A percentile compares a stretch with the other conserved stretches of the same genome.
phyloP scores from a whole-genome alignment of 345 rosid genomes.

The Passiflora organensis region DNA sequence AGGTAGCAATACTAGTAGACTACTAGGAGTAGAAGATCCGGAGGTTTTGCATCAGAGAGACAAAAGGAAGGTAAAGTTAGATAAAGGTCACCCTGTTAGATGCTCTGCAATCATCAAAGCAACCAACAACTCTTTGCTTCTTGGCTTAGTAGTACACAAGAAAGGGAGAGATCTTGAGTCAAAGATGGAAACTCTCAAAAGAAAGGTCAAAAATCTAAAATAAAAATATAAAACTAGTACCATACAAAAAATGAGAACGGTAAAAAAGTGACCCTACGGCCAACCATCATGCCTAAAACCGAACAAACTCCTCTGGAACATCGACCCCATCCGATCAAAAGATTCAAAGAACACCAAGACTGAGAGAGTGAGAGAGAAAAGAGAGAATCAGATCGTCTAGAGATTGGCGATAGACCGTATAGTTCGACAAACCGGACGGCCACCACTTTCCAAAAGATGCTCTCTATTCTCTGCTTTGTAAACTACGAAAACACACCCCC shows the following conservation, averaged over 20 bases:
- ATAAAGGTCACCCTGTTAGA: conserved; percentile 38
- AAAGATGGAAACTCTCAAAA: conserved; percentile 37
- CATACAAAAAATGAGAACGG: neutral
- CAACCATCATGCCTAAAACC: conserved; percentile 20
- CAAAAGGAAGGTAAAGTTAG: conserved; percentile 16
- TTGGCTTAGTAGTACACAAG: conserved; percentile 25
- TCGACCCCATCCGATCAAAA: conserved; percentile 39
- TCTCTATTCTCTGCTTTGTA: conserved; percentile 49
- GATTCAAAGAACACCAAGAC: conserved; percentile 35
- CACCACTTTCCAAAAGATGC: conserved; percentile 92
- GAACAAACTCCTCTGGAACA: conserved; percentile 29
- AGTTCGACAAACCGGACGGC: conserved; percentile 67
- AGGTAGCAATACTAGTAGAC: conserved; percentile 11
- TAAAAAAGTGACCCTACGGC: conserved; percentile 30
- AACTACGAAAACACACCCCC: conserved; percentile 22
- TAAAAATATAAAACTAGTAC: neutral
- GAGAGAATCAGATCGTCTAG: conserved; percentile 73
- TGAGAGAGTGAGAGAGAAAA: conserved; percentile 26
- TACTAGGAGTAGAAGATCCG: conserved; percentile 20
- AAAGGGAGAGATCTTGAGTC: conserved; percentile 36
- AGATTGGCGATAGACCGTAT: conserved; percentile 51
- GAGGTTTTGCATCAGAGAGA: conserved; percentile 7
- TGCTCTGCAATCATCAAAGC: conserved; percentile 64
- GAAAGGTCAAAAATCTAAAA: conserved; percentile 14
- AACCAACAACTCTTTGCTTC: conserved; percentile 33